Percentiles rank a stretch among this genome's conserved stretches.
Conservation (phyloP, 306 rosid species). For the Trifolium dubium region DNA sequence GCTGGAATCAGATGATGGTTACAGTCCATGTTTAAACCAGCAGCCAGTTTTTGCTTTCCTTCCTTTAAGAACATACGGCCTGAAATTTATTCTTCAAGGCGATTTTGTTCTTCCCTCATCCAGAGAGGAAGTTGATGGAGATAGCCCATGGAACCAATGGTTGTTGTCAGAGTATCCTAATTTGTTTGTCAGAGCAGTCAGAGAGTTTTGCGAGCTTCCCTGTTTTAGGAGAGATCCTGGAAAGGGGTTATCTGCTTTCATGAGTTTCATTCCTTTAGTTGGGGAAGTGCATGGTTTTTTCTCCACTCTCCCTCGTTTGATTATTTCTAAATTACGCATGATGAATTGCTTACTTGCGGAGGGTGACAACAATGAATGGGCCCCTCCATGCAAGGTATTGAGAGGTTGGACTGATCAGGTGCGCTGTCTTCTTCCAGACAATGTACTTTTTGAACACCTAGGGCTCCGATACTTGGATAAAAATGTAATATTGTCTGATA, state of each 20-base stretch:
- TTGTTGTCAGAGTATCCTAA: conserved; percentile 83
- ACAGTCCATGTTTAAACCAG: conserved; percentile 66
- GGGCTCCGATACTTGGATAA: conserved; percentile 85
- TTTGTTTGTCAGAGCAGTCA: conserved; percentile 80
- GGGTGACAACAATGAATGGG: conserved; percentile 68
- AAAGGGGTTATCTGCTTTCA: conserved; percentile 83
- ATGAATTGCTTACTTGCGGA: conserved; percentile 85
- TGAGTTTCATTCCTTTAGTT: conserved; percentile 89
- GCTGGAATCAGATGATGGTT: conserved; percentile 63
- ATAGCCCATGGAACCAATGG: conserved; percentile 98
- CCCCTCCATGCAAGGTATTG: conserved; percentile 85
- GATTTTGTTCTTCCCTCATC: conserved; percentile 98
- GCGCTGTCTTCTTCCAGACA: conserved; percentile 65
- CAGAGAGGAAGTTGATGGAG: conserved; percentile 97
- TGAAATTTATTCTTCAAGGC: conserved; percentile 92
- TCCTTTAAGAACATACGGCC: conserved; percentile 89
- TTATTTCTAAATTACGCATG: conserved; percentile 71
- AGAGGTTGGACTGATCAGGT: conserved; percentile 91
- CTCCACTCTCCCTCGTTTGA: conserved; percentile 81
- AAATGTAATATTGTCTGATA: conserved; percentile 64
- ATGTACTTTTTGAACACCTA: conserved; percentile 67
- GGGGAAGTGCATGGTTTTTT: conserved; percentile 98
- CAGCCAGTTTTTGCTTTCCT: conserved; percentile 97
- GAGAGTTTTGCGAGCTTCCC: conserved; percentile 77
- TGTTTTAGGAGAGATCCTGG: conserved; percentile 76